These are phyloP conservation scores for Populus euphratica DNA, from an alignment of 345 rosid species.

Conservation along the genomic window DNA sequence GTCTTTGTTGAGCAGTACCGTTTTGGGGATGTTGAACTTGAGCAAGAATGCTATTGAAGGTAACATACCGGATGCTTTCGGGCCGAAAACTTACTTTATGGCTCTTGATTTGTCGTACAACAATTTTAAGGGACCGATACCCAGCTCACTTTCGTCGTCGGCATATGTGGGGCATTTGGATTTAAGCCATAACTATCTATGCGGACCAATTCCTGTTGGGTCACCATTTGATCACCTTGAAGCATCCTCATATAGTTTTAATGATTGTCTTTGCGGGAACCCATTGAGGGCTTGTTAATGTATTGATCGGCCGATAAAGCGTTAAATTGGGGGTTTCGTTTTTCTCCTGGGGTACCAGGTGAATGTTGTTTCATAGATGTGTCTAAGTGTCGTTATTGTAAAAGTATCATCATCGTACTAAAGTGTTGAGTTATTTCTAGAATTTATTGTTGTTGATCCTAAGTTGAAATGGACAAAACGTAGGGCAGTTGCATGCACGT, in stretches of 20 bases:
- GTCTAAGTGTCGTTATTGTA: neutral
- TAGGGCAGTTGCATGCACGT: conserved; percentile 19
- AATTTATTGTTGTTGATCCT: neutral
- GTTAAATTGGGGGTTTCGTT: neutral
- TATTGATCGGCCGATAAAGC: neutral
- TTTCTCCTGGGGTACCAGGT: neutral
- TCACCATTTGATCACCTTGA: conserved; percentile 74
- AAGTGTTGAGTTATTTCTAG: neutral
- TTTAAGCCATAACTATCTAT: conserved; percentile 81
- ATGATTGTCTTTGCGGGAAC: conserved; percentile 82
- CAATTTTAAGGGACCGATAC: conserved; percentile 61
- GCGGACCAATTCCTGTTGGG: conserved; percentile 80
- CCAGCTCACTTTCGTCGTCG: conserved; percentile 54
- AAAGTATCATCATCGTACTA: neutral
- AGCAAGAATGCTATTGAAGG: conserved; percentile 77
- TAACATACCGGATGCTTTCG: conserved; percentile 72
- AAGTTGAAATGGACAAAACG: conserved; percentile 8
- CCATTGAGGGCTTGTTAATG: conserved; percentile 63
- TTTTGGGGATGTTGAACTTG: conserved; percentile 64
- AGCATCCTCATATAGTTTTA: conserved; percentile 58
- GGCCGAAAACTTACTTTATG: conserved; percentile 61
- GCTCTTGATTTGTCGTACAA: conserved; percentile 76
- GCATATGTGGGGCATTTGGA: conserved; percentile 74
- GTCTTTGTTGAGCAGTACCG: conserved; percentile 46
- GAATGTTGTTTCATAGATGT: neutral